Conservation (phyloP, 257 asterid species). For the Salvia rosmarinus region DNA sequence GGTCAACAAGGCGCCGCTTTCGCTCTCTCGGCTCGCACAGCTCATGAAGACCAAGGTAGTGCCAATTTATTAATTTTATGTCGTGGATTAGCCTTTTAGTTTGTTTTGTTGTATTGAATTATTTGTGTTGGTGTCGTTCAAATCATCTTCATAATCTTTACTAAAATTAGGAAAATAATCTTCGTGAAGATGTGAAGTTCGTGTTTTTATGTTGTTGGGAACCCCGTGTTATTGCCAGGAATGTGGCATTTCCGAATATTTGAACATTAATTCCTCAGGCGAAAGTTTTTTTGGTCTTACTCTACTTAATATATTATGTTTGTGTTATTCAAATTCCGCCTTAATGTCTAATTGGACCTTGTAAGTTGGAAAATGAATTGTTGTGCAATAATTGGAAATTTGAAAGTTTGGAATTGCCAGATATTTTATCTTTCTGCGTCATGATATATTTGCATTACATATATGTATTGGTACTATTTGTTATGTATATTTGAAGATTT, state of each 20-base stretch:
- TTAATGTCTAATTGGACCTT: background rate
- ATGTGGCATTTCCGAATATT: too few relatives aligned
- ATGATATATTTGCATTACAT: too few relatives aligned
- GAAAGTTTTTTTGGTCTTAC: background rate
- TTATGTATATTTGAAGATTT: background rate
- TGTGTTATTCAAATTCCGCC: background rate
- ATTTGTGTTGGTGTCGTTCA: background rate
- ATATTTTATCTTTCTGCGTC: too few relatives aligned
- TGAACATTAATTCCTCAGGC: too few relatives aligned
- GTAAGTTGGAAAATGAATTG: background rate
- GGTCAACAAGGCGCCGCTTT: constrained; percentile 70
- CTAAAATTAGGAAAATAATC: background rate
- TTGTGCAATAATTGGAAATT: background rate
- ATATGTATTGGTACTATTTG: background rate
- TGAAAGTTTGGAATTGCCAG: background rate
- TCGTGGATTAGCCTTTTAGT: background rate
- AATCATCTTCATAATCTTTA: background rate
- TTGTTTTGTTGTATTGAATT: background rate
- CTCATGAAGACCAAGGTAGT: constrained; percentile 64
- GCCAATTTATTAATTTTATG: background rate
- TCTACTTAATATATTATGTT: background rate
- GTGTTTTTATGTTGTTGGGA: background rate
- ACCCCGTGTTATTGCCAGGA: too few relatives aligned
- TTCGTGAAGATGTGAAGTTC: background rate
- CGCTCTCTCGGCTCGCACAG: constrained; percentile 64